Conservation (phyloP, 495 filamentous ascomycete genomes). For the Aspergillus diversus region DNA sequence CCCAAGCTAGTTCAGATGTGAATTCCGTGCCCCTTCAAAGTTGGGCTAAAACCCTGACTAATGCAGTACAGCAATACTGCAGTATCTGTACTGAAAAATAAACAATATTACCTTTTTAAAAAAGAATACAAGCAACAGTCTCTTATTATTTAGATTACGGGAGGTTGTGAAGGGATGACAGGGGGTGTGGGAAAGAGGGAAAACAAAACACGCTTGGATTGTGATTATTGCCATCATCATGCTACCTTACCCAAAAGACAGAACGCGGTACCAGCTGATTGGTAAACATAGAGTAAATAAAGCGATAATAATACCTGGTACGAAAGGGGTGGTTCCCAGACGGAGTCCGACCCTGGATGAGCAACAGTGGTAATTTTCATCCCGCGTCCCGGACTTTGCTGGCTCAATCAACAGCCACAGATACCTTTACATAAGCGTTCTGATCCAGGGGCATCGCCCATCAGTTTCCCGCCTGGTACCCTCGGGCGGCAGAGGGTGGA, state of each 20-base stretch:
- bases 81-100: not conserved
- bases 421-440: slow-evolving; percentile 18
- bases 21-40: too few species aligned
- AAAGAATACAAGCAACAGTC: too few species aligned
- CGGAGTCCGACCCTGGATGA: slow-evolving; percentile 24
- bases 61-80: too few species aligned
- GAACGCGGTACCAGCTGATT: too few species aligned
- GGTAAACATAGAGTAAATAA: not conserved
- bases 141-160: not conserved
- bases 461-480: slow-evolving; percentile 1
- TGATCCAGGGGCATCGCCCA: not conserved
- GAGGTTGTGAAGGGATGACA: not conserved
- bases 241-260: slow-evolving; percentile 7
- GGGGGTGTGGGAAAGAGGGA: not conserved
- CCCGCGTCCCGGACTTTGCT: slow-evolving; percentile 19
- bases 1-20: not conserved
- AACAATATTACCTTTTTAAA: too few species aligned
- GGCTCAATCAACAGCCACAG: slow-evolving; percentile 15
- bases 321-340: slow-evolving; percentile 14
- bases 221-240: slow-evolving; percentile 7
- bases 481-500: slow-evolving; percentile 1
- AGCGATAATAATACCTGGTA: slow-evolving; percentile 1
- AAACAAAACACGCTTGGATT: slow-evolving; percentile 8
- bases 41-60: too few species aligned
- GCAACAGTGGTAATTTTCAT: slow-evolving; percentile 23